Evolutionary conservation across 148 eudicot genomes (phyloP).

Genomic region (Dysphania ambrosioides): DNA sequence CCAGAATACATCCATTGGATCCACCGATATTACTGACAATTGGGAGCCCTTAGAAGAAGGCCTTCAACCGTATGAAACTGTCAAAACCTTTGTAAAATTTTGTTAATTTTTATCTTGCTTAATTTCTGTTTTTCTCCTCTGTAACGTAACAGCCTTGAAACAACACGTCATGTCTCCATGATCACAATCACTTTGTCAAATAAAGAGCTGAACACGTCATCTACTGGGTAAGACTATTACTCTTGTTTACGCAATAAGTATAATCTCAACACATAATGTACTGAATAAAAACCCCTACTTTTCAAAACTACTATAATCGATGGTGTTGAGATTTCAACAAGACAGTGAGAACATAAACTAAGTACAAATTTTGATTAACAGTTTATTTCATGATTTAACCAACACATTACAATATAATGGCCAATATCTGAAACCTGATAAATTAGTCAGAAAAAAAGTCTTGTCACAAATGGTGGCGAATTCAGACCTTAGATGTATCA

Average conservation of each 20-base stretch:
- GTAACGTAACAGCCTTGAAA: slow-evolving; percentile 55
- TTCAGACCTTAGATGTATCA: not conserved
- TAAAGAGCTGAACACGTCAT: slow-evolving; percentile 52
- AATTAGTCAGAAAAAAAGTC: too few relatives aligned
- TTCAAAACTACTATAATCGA: too few relatives aligned
- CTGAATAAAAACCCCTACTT: too few relatives aligned
- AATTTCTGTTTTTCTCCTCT: not conserved
- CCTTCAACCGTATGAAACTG: slow-evolving; percentile 51
- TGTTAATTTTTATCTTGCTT: not conserved
- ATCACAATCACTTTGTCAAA: slow-evolving; percentile 61
- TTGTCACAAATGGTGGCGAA: too few relatives aligned
- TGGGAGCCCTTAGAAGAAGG: slow-evolving; percentile 80
- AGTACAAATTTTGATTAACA: too few relatives aligned
- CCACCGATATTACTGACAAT: slow-evolving; percentile 57
- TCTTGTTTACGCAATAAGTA: too few relatives aligned
- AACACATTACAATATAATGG: too few relatives aligned
- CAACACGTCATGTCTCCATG: slow-evolving; percentile 72
- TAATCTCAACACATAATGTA: too few relatives aligned
- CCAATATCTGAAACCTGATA: too few relatives aligned
- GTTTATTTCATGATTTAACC: too few relatives aligned
- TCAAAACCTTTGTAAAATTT: slow-evolving; percentile 7
- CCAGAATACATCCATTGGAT: slow-evolving; percentile 54
- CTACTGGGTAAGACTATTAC: slow-evolving; percentile 44
- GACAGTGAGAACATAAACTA: too few relatives aligned
- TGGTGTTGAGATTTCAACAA: too few relatives aligned